These are phyloP conservation scores for Lactifluus echinatus DNA, from an alignment of 768 basidiomycete species.

Conservation along the genomic window DNA sequence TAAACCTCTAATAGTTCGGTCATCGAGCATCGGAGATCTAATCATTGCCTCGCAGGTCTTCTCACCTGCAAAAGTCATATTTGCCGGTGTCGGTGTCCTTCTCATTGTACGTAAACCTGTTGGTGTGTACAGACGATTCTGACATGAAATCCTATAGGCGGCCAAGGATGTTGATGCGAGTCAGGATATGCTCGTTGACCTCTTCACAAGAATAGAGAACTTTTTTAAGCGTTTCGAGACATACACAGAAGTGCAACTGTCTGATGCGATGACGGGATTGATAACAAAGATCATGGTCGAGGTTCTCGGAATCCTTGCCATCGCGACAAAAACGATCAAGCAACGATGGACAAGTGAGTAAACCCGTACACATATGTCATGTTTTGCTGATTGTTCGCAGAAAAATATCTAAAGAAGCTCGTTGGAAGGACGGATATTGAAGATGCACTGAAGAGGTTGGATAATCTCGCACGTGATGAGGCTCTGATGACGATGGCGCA, in stretches of 20 bases:
- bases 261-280: not conserved
- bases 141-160: not conserved
- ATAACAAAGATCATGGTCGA: not conserved
- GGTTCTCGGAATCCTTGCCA: constrained; percentile 1
- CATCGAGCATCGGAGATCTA: not conserved
- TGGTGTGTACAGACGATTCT: not conserved
- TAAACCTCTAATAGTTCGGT: not conserved
- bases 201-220: not conserved
- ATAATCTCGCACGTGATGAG: not conserved
- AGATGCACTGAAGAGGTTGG: not conserved
- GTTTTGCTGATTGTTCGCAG: not conserved
- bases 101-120: not conserved
- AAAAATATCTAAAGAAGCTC: not conserved
- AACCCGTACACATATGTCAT: not conserved
- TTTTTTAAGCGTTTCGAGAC: not conserved
- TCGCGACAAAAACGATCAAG: not conserved
- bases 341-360: not conserved
- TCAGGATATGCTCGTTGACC: not conserved
- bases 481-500: not conserved
- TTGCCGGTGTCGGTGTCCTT: constrained; percentile 2
- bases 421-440: not conserved
- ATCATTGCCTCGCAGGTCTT: not conserved
- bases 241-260: not conserved
- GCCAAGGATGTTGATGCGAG: not conserved
- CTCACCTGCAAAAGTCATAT: not conserved